phyloP scores from a whole-genome alignment of 345 rosid genomes.

The Viola odorata region DNA sequence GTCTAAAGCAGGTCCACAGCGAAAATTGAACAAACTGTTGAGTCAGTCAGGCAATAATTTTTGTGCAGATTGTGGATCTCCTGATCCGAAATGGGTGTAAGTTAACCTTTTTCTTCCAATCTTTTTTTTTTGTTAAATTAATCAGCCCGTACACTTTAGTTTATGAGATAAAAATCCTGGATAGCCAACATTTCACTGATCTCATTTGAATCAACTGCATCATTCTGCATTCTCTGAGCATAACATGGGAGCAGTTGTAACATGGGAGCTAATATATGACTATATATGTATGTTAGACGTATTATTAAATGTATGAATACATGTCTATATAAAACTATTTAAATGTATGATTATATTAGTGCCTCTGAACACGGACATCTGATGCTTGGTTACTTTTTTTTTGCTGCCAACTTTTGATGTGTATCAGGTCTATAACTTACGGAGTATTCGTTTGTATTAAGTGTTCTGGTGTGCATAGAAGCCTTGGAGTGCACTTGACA shows the following conservation, averaged over 20 bases:
- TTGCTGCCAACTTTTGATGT: conserved; percentile 11
- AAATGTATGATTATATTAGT: no score
- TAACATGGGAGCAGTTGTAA: no score
- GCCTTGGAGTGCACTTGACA: conserved; percentile 97
- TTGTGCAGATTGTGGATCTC: conserved; percentile 94
- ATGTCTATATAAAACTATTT: no score
- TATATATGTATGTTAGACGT: no score
- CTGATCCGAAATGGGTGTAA: conserved; percentile 99
- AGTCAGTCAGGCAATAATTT: conserved; percentile 44
- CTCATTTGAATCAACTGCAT: no score
- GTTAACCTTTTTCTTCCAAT: conserved; percentile 9
- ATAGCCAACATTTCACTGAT: no score
- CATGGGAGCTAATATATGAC: no score
- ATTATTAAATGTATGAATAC: no score
- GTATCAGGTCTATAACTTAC: conserved; percentile 60
- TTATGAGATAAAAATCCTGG: neutral
- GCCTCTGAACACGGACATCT: no score
- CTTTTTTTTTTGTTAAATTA: no score
- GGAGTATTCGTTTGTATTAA: conserved; percentile 95
- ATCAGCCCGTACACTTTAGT: neutral
- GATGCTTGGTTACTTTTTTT: no score
- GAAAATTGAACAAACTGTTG: conserved; percentile 52
- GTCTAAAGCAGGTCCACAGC: conserved; percentile 40
- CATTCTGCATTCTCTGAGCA: no score
- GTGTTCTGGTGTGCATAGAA: conserved; percentile 96